Conservation (phyloP, 2,329 filamentous ascomycete genomes). For the Aspergillus ibericus region DNA sequence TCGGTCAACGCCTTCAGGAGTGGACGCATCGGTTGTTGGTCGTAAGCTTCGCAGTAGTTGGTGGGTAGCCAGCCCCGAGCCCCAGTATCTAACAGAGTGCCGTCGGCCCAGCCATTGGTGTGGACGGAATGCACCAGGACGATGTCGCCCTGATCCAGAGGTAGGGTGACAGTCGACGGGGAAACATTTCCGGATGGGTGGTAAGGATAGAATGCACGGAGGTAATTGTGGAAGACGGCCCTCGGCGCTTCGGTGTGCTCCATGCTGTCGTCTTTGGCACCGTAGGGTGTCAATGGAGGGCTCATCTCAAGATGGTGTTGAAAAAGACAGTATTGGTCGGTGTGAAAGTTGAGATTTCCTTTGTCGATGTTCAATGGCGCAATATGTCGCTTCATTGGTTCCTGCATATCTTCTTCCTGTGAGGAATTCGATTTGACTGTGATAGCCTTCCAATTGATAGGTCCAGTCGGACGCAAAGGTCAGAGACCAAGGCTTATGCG, state of each 20-base stretch:
- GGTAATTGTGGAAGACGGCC: conserved; percentile 85
- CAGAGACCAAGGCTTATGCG: conserved; percentile 35
- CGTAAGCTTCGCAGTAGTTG: conserved; percentile 96
- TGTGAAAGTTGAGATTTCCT: conserved; percentile 28
- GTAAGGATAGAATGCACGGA: conserved; percentile 92
- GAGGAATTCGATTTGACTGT: background rate
- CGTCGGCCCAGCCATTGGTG: conserved; percentile 97
- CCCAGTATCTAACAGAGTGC: conserved; percentile 81
- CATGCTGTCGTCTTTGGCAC: conserved; percentile 57
- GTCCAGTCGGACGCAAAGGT: conserved; percentile 24
- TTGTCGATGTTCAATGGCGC: conserved; percentile 42
- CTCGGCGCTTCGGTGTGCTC: conserved; percentile 48
- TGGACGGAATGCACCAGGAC: conserved; percentile 95
- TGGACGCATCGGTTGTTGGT: conserved; percentile 80
- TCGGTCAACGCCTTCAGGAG: conserved; percentile 83
- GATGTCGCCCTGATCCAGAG: conserved; percentile 85
- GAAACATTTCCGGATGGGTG: conserved; percentile 73
- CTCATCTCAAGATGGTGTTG: conserved; percentile 61
- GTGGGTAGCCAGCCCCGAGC: conserved; percentile 94
- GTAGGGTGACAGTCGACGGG: conserved; percentile 85
- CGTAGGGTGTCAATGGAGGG: conserved; percentile 71
- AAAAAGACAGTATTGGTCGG: conserved; percentile 26
- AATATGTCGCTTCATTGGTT: conserved; percentile 37
- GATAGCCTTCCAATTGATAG: background rate
- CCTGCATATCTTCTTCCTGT: conserved; percentile 27